Conservation (phyloP, 2,329 filamentous ascomycete genomes). For the Mariannaea sp. region DNA sequence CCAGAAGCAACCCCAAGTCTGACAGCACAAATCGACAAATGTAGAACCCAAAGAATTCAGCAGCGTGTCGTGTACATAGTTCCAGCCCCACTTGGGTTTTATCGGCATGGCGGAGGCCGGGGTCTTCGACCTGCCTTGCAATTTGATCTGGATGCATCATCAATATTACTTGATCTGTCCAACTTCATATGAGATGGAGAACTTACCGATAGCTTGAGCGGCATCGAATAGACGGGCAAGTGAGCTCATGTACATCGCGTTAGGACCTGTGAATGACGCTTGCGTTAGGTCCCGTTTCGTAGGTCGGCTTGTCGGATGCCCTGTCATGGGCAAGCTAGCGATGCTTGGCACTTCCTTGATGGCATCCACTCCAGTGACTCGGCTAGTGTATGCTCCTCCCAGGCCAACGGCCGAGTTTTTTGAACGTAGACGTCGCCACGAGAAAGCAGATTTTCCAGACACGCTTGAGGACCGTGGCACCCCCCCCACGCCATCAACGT, state of each 20-base stretch:
- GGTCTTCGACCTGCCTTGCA: slow-evolving; percentile 93
- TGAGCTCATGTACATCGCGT: slow-evolving; percentile 88
- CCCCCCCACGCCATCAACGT: slow-evolving; percentile 48
- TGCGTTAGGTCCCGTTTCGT: slow-evolving; percentile 72
- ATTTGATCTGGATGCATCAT: slow-evolving; percentile 74
- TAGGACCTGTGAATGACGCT: slow-evolving; percentile 78
- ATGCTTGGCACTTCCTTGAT: slow-evolving; percentile 55
- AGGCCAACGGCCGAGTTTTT: slow-evolving; percentile 79
- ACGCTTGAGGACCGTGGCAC: slow-evolving; percentile 64
- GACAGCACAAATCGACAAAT: slow-evolving; percentile 92
- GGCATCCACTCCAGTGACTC: slow-evolving; percentile 30
- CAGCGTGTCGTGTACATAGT: slow-evolving; percentile 87
- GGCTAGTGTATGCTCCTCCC: slow-evolving; percentile 52
- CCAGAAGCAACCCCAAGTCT: slow-evolving; percentile 82
- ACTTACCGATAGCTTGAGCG: slow-evolving; percentile 86
- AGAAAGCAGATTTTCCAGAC: slow-evolving; percentile 75
- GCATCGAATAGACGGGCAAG: slow-evolving; percentile 91
- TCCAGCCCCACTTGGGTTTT: slow-evolving; percentile 95
- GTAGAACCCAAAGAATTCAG: slow-evolving; percentile 98
- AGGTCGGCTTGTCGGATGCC: slow-evolving; percentile 66
- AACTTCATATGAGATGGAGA: rapidly evolving
- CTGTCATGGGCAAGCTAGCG: slow-evolving; percentile 79
- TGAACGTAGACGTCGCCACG: slow-evolving; percentile 86
- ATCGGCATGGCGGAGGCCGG: slow-evolving; percentile 86
- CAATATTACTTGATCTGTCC: slow-evolving; percentile 20